Conservation (phyloP, 75 land plant genomes). For the Cupressus sempervirens region DNA sequence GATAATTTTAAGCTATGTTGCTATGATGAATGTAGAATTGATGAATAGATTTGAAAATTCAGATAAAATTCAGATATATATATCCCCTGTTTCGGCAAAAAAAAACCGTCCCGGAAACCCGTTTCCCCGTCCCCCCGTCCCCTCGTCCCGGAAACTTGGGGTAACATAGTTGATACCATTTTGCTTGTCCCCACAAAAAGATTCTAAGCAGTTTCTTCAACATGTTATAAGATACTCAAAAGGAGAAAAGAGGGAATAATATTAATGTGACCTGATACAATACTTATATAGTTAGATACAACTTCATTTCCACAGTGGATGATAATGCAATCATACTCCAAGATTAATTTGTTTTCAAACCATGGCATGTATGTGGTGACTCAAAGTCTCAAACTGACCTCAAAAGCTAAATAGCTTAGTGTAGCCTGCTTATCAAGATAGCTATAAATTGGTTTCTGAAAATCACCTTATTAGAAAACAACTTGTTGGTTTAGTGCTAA, state of each 20-base stretch:
- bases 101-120: no score
- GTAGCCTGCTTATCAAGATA: not conserved
- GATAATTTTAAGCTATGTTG: no score
- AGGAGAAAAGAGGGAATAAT: not conserved
- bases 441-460: not conserved
- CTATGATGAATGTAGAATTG: no score
- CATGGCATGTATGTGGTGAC: not conserved
- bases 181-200: not conserved
- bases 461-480: not conserved
- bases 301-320: no score
- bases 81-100: no score
- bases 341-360: not conserved
- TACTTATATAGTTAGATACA: not conserved
- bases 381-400: not conserved
- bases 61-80: no score
- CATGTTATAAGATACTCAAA: not conserved
- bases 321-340: not conserved
- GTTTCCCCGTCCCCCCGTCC: no score
- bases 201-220: not conserved
- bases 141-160: no score
- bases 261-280: not conserved
- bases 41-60: no score
- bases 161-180: no score
- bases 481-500: not conserved
- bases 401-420: not conserved